Percentiles rank a stretch among this genome's conserved stretches.
These are phyloP conservation scores for Rugosomyces carneus DNA, from an alignment of 1,284 basidiomycete species.

Conservation along the genomic window DNA sequence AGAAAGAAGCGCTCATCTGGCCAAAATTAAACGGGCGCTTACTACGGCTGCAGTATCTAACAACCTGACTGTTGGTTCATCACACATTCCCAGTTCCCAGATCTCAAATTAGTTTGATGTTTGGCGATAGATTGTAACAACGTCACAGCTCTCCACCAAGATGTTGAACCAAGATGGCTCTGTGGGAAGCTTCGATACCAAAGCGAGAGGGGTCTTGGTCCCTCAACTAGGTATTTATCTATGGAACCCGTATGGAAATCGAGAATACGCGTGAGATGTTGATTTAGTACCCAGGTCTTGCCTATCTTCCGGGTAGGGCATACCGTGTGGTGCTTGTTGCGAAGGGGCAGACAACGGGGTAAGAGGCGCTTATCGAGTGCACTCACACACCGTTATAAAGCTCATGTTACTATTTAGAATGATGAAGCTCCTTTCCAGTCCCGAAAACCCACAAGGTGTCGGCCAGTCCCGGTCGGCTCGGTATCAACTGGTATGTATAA, in stretches of 20 bases:
- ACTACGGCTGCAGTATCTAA: slow-evolving; percentile 41
- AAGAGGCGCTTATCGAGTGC: neutral
- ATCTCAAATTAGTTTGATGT: neutral
- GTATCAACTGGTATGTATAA: slow-evolving; percentile 14
- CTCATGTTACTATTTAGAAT: slow-evolving; percentile 13
- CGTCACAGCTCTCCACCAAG: slow-evolving; percentile 65
- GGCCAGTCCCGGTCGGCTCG: slow-evolving; percentile 6
- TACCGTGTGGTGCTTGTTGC: slow-evolving; percentile 31
- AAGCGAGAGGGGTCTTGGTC: slow-evolving; percentile 53
- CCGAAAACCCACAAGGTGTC: slow-evolving; percentile 17
- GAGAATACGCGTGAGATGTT: no score
- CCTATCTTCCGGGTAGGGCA: slow-evolving; percentile 34
- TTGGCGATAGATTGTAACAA: slow-evolving; percentile 47
- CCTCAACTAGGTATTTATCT: slow-evolving; percentile 66
- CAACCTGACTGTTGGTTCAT: slow-evolving; percentile 43
- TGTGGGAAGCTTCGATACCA: slow-evolving; percentile 56
- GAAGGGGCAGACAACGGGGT: slow-evolving; percentile 29
- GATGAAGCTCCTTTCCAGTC: slow-evolving; percentile 26
- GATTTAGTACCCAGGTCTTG: slow-evolving; percentile 26
- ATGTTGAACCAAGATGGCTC: slow-evolving; percentile 56
- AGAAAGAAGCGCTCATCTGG: slow-evolving; percentile 39
- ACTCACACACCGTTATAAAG: slow-evolving; percentile 6
- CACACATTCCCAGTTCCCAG: slow-evolving; percentile 1
- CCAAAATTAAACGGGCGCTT: slow-evolving; percentile 47
- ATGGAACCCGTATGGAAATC: no score